These are phyloP conservation scores for Neurospora discreta DNA, from an alignment of 495 filamentous ascomycete genomes.

Conservation along the genomic window DNA sequence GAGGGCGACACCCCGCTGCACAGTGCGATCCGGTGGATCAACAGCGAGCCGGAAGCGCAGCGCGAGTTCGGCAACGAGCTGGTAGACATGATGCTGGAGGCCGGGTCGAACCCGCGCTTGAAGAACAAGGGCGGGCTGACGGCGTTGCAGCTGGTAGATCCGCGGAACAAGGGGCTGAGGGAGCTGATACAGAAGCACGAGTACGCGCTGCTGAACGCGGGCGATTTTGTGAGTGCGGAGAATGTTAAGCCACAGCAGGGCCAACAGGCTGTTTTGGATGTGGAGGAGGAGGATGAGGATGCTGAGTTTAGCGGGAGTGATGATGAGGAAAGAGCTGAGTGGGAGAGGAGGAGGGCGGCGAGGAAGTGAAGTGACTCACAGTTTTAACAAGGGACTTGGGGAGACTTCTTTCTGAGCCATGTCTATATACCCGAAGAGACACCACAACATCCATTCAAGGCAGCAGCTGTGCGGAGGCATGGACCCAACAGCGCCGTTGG, in stretches of 20 bases:
- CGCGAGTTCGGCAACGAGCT: constrained; percentile 54
- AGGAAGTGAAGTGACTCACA: constrained; percentile 7
- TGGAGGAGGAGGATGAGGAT: constrained; percentile 31
- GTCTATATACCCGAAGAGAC: neutral
- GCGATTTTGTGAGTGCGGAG: constrained; percentile 34
- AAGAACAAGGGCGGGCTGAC: constrained; percentile 62
- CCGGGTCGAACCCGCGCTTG: constrained; percentile 44
- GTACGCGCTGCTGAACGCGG: constrained; percentile 46
- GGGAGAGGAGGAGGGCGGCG: constrained; percentile 33
- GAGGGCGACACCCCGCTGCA: constrained; percentile 90
- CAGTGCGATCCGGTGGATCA: constrained; percentile 75
- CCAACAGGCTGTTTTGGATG: constrained; percentile 6
- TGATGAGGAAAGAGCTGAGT: constrained; percentile 41
- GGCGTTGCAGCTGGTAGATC: constrained; percentile 60
- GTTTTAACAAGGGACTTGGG: neutral
- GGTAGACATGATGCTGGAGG: constrained; percentile 86
- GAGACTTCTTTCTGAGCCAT: neutral
- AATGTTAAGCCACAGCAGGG: constrained; percentile 15
- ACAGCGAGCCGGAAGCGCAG: constrained; percentile 47
- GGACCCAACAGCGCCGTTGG: neutral
- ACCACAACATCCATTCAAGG: neutral
- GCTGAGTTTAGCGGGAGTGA: constrained; percentile 43
- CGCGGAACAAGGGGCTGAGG: constrained; percentile 56
- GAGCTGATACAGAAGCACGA: constrained; percentile 64
- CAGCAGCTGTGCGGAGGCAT: neutral